Evolutionary conservation across 345 rosid genomes (phyloP).

Genomic region (Gossypium bickii): DNA sequence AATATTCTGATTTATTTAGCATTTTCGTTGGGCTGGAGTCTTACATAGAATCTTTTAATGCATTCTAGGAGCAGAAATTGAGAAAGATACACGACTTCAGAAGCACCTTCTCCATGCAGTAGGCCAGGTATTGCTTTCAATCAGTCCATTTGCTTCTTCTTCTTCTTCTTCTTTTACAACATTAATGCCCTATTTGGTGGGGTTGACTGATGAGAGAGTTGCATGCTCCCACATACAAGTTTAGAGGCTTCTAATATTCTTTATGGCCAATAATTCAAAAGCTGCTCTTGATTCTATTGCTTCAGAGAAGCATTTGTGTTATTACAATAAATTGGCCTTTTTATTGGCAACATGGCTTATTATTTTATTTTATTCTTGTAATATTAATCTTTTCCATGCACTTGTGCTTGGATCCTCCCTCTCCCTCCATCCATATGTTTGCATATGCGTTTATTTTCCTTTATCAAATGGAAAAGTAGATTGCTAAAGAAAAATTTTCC

Average conservation of each 20-base stretch:
- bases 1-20: not conserved
- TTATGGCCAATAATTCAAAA: not conserved
- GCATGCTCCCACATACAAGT: not conserved
- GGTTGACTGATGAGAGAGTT: not conserved
- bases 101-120: slow-evolving; percentile 74
- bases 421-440: not conserved
- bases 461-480: not conserved
- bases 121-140: slow-evolving; percentile 61
- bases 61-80: slow-evolving; percentile 62
- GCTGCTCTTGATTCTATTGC: not conserved
- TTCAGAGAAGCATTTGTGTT: not conserved
- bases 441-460: not conserved
- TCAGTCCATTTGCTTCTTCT: slow-evolving; percentile 1
- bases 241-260: slow-evolving; percentile 3
- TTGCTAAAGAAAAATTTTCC: not conserved
- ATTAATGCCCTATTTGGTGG: slow-evolving; percentile 1
- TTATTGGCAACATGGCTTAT: not conserved
- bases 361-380: not conserved
- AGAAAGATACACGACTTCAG: slow-evolving; percentile 70
- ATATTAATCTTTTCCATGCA: not conserved
- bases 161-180: not conserved
- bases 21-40: slow-evolving; percentile 1
- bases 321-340: not conserved
- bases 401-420: not conserved
- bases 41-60: slow-evolving; percentile 18